Base-by-base conservation (phyloP, 2,329 filamentous ascomycete species). In the Plenodomus tracheiphilus region DNA sequence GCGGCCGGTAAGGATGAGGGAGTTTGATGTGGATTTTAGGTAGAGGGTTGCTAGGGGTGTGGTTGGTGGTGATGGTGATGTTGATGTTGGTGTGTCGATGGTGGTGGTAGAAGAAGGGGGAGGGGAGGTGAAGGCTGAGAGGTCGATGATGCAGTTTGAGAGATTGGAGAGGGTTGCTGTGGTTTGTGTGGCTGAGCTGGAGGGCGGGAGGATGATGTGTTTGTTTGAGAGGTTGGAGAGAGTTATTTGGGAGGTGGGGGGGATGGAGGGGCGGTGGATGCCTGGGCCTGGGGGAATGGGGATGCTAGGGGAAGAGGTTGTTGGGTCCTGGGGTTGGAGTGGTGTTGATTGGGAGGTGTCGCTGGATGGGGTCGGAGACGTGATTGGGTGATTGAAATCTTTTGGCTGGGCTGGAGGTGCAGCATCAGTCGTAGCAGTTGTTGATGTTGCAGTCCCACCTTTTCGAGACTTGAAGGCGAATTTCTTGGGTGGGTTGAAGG, bases 381-480 rank as follows among this genome's bases (percentile, higher is more conserved):
- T 4, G 4, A 11, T 32, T 4, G 9, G 15, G 13, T 15, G 6
- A 32, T 15, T 32, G 4, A 11, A 32, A 4, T 15, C 21, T 20
- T 48, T 36, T 10, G 32, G 20, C 9, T 19, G 13, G 8, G 18
- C 18, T 40, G 37, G 5, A 30, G 44, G 17, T 28, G 28, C 4
- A 15, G 28, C 22, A 42, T 85, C 79, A 34, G 75, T 76, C 28
- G 84, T 64, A 42, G 85, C 79, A 34, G 75, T 76, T 28, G 84
- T 64, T 17, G 81, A 83, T 41, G 84, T 78, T 6, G 81, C 78
- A 7, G 79, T 79, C 1, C 72, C 62, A 51, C 79, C 83, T 54
- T 82, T 84, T 51, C 62, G 66, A 41, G 37, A 77, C 66, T 86
- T 95, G 79, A 97, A 97, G 45, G 88, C 83, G 74, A 97, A 97